Percentiles rank a stretch among this genome's conserved stretches.
Evolutionary conservation across 2,329 filamentous ascomycete species (phyloP).

Genomic region (Curvularia sp.): DNA sequence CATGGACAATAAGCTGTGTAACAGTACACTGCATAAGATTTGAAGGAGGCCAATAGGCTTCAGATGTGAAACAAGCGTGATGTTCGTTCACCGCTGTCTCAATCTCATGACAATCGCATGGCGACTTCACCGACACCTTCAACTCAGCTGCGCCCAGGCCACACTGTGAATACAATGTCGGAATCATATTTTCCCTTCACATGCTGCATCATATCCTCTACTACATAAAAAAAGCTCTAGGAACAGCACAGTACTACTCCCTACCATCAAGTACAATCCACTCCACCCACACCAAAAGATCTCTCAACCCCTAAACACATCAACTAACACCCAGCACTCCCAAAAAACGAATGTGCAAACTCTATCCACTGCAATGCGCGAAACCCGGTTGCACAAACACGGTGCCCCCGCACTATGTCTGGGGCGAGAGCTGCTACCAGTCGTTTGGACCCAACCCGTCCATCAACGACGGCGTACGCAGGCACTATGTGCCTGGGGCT

Average conservation of each 20-base stretch:
- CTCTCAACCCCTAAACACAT: neutral
- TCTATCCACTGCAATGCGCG: neutral
- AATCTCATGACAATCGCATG: neutral
- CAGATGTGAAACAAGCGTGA: neutral
- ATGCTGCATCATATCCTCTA: neutral
- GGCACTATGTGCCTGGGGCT: neutral
- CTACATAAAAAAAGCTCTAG: neutral
- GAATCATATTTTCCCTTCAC: neutral
- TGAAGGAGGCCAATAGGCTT: neutral
- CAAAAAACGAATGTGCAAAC: neutral
- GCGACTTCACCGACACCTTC: neutral
- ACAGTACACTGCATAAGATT: neutral
- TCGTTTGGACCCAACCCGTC: neutral
- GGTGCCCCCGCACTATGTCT: neutral
- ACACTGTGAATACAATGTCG: neutral
- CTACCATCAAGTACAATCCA: neutral
- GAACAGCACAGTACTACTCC: neutral
- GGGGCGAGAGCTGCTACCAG: constrained; percentile 1
- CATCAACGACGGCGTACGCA: neutral
- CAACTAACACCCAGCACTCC: neutral
- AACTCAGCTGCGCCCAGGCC: neutral
- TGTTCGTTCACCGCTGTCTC: neutral
- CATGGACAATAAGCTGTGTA: neutral
- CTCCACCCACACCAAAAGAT: neutral
- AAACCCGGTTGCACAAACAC: neutral